Conservation (phyloP, 163 green algal genomes). For the Volvox carteri region DNA sequence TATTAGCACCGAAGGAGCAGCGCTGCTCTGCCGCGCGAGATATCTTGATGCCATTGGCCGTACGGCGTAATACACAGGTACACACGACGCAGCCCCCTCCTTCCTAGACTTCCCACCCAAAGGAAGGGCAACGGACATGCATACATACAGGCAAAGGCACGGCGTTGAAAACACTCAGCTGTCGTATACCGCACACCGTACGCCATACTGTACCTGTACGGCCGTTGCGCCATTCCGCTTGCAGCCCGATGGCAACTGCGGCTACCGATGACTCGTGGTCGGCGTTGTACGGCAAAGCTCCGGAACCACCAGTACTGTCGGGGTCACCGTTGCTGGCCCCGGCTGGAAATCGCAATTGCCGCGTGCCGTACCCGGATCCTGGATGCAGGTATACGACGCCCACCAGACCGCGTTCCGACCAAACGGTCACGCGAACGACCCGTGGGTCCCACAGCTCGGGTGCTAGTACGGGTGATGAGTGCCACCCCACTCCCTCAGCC, state of each 20-base stretch:
- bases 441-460: slow-evolving; percentile 36
- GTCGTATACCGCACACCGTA: too few species aligned
- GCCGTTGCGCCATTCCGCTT: slow-evolving; percentile 39
- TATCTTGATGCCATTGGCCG: too few species aligned
- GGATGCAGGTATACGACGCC: slow-evolving; percentile 61
- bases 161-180: too few species aligned
- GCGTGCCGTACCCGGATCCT: slow-evolving; percentile 60
- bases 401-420: slow-evolving; percentile 1
- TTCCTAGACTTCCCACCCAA: too few species aligned
- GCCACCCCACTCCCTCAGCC: too few species aligned
- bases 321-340: neutral
- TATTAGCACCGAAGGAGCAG: too few species aligned
- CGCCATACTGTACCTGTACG: slow-evolving; percentile 1
- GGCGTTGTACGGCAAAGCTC: neutral
- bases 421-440: slow-evolving; percentile 32
- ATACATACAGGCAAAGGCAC: too few species aligned
- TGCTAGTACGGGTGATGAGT: neutral
- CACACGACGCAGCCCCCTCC: too few species aligned
- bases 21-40: too few species aligned
- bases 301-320: neutral
- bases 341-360: slow-evolving; percentile 54
- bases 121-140: too few species aligned
- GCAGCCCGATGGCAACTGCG: slow-evolving; percentile 25
- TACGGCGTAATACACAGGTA: too few species aligned
- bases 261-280: too few species aligned